Evolutionary conservation across 1,284 basidiomycete species (phyloP), one percentile per base, ranked within the genome.

Genomic region (Cystobasidium slooffiae): DNA sequence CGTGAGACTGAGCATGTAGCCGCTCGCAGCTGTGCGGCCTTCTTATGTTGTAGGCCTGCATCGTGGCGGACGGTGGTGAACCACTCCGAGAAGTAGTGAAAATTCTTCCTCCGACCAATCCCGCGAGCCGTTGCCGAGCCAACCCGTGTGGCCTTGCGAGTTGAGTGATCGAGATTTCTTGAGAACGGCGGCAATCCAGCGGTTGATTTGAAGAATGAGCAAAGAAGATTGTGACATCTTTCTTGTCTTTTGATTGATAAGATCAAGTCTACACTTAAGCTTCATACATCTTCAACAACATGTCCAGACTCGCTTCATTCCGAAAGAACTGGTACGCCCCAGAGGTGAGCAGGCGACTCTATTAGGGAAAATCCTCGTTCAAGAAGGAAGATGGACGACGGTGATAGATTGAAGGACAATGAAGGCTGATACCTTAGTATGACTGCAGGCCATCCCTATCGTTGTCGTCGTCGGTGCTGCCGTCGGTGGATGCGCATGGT

Each of bases 401-500:
- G 31, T 31, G 31, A 31, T 31, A 31, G 31, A 31, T 31, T 31
- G 2, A 20, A 20, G 20, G 53, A 22, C 22, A 1, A 12, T 20
- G 12, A 14, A 12, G 3, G n/a, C 12, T 20, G 53, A 12, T 18
- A 18, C 12, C 53, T 18, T 61, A 9, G 1, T 6, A 22, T 44
- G 24, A 16, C 6, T 43, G 18, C 31, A 66, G 64, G 49, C 64
- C 49, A 66, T 66, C 64, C 64, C 64, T 18, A 66, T 66, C 64
- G 47, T 52, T 41, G 49, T 53, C 37, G 51, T 66, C 37, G 64
- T 66, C 49, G 64, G 49, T 53, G 64, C 22, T 16, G 43, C 64
- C 20, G 64, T 66, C 51, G 64, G 64, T 24, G 64, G 64, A 43
- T 66, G 64, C 39, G 64, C 24, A 8, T 92, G 89, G 90, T 92